Evolutionary conservation across 2,329 filamentous ascomycete genomes (phyloP).

Genomic region (Lachnum nothofagi): DNA sequence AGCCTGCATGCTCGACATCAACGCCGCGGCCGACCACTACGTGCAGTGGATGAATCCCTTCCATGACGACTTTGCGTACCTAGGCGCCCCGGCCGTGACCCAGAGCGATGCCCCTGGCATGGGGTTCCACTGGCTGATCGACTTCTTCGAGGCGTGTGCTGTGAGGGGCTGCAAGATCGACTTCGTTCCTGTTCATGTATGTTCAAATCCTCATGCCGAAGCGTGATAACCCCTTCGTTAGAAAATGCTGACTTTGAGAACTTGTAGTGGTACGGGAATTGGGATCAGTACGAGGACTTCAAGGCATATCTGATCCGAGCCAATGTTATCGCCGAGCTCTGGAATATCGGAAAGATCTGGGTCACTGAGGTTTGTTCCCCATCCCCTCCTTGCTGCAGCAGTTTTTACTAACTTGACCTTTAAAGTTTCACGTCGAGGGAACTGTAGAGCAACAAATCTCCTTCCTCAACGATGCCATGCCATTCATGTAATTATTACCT

Average conservation of each 20-base stretch:
- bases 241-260: slow-evolving; percentile 21
- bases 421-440: slow-evolving; percentile 34
- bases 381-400: background rate
- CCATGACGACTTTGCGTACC: slow-evolving; percentile 35
- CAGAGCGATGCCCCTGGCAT: slow-evolving; percentile 35
- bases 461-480: slow-evolving; percentile 38
- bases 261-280: slow-evolving; percentile 38
- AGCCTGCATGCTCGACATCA: slow-evolving; percentile 3
- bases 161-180: slow-evolving; percentile 38
- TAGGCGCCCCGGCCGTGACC: slow-evolving; percentile 41
- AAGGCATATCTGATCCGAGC: too few species aligned
- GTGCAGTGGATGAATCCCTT: slow-evolving; percentile 39
- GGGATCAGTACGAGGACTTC: slow-evolving; percentile 20
- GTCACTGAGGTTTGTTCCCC: slow-evolving; percentile 23
- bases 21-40: slow-evolving; percentile 34
- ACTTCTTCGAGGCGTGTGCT: slow-evolving; percentile 38
- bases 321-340: too few species aligned
- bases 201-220: background rate
- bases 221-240: too few species aligned
- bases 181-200: slow-evolving; percentile 41
- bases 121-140: slow-evolving; percentile 37
- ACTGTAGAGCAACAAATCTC: slow-evolving; percentile 28
- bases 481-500: too few species aligned
- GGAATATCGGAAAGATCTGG: slow-evolving; percentile 4
- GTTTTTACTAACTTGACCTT: slow-evolving; percentile 32